phyloP scores from a whole-genome alignment of 139 green algal genomes.

The Chlamydomonas eustigma region DNA sequence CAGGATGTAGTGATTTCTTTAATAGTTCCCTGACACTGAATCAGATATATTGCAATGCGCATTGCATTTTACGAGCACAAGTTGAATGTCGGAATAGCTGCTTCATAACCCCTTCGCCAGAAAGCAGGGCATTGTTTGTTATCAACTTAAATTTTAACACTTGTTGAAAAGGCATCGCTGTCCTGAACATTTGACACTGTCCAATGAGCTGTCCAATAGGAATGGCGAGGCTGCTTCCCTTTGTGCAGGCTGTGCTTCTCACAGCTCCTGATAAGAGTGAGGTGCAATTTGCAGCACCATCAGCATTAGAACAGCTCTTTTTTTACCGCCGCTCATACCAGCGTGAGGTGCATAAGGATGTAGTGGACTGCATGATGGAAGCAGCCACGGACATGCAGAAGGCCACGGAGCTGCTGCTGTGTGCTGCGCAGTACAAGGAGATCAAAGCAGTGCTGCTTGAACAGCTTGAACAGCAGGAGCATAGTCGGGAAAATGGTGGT shows the following conservation, averaged over 20 bases:
- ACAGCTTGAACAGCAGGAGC: background rate
- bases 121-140: too few species aligned
- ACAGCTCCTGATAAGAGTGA: background rate
- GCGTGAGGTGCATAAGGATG: background rate
- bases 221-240: too few species aligned
- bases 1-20: too few species aligned
- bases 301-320: background rate
- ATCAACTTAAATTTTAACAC: too few species aligned
- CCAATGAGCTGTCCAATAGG: too few species aligned
- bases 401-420: background rate
- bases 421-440: background rate
- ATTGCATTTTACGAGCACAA: too few species aligned
- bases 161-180: too few species aligned
- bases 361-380: background rate
- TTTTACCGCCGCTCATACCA: background rate
- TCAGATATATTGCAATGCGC: too few species aligned
- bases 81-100: too few species aligned
- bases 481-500: background rate
- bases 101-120: too few species aligned
- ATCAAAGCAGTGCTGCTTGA: background rate
- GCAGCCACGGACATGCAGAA: background rate
- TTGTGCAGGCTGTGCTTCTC: background rate
- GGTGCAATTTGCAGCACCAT: background rate
- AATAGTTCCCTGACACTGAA: too few species aligned
- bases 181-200: too few species aligned